Evolutionary conservation across 2,329 filamentous ascomycete species (phyloP).

Genomic region (Ceratocystis papillata): DNA sequence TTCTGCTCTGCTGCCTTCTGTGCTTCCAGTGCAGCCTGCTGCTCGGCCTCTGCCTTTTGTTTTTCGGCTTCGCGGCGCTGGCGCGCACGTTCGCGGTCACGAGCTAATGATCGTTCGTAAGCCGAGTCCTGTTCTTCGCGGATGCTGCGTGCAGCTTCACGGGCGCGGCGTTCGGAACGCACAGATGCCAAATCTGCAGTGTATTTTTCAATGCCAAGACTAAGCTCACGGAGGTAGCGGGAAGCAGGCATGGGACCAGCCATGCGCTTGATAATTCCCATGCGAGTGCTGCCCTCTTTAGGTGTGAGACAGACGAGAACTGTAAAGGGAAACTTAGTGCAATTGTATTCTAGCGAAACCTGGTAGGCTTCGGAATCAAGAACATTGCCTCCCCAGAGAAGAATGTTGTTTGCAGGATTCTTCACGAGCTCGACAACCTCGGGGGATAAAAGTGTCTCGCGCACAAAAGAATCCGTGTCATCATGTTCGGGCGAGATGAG

Average conservation of each 20-base stretch:
- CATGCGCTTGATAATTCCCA: conserved; percentile 78
- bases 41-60: conserved; percentile 56
- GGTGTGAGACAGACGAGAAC: conserved; percentile 81
- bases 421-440: conserved; percentile 66
- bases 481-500: conserved; percentile 90
- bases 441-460: conserved; percentile 66
- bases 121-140: conserved; percentile 85
- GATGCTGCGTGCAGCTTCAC: conserved; percentile 68
- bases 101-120: conserved; percentile 82
- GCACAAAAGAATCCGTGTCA: conserved; percentile 71
- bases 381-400: conserved; percentile 89
- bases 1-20: conserved; percentile 46
- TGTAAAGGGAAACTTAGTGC: conserved; percentile 86
- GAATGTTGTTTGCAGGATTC: conserved; percentile 63
- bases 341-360: conserved; percentile 73
- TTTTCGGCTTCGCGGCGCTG: conserved; percentile 56
- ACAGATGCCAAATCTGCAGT: conserved; percentile 63
- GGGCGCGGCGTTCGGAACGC: conserved; percentile 65
- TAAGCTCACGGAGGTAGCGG: conserved; percentile 66
- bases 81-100: conserved; percentile 73
- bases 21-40: conserved; percentile 48
- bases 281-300: conserved; percentile 68
- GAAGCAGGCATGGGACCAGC: conserved; percentile 58
- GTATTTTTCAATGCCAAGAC: conserved; percentile 62
- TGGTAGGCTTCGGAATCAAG: conserved; percentile 91